A percentile compares a stretch with the other conserved stretches of the same genome.
Conservation (phyloP, 768 basidiomycete species). For the Glaciozyma antarctica region DNA sequence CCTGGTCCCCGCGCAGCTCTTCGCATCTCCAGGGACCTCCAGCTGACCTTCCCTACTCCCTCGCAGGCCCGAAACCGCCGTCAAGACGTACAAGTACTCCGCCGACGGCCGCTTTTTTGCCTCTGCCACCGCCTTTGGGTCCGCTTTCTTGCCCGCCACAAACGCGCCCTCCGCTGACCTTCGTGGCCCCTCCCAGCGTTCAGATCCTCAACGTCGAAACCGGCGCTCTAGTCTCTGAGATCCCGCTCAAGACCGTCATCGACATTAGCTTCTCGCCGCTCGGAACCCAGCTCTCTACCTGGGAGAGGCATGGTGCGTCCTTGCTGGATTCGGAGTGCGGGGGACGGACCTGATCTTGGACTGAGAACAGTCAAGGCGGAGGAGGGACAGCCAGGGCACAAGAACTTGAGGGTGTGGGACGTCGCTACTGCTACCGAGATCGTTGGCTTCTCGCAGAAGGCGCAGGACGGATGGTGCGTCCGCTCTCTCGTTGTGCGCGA, state of each 20-base stretch:
- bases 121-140: constrained; percentile 29
- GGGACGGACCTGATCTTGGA: not conserved
- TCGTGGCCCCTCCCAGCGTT: constrained; percentile 47
- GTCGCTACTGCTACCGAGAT: constrained; percentile 77
- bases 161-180: constrained; percentile 1
- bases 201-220: constrained; percentile 66
- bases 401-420: constrained; percentile 86
- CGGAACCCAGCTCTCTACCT: constrained; percentile 85
- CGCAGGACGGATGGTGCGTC: constrained; percentile 67
- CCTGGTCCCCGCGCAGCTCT: not conserved
- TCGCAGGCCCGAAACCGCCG: constrained; percentile 24
- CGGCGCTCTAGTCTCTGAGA: constrained; percentile 61
- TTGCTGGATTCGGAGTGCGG: not conserved
- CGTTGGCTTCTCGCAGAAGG: constrained; percentile 77
- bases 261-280: constrained; percentile 88
- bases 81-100: constrained; percentile 32
- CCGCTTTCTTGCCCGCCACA: not conserved
- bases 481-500: not conserved
- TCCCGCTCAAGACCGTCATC: constrained; percentile 61
- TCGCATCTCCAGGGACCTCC: not conserved
- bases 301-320: constrained; percentile 72
- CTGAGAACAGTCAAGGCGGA: constrained; percentile 60
- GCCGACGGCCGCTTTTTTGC: constrained; percentile 34
- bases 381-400: constrained; percentile 72
- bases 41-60: not conserved